Base-by-base conservation (phyloP, 2,329 filamentous ascomycete species). In the Alternaria ethzedia region DNA sequence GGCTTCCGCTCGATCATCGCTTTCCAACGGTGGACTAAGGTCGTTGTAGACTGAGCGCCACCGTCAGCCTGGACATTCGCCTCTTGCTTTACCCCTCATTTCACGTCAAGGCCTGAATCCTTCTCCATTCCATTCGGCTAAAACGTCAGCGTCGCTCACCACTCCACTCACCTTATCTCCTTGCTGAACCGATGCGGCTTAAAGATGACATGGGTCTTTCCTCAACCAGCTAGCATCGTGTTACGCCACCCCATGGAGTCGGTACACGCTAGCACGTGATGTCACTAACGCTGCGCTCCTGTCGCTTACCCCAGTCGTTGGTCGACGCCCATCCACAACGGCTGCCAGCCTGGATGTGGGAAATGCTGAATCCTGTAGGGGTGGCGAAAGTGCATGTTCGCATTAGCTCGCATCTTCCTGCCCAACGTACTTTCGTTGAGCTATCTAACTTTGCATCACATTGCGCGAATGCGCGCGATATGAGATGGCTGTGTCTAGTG, bases 301-400 rank as follows among this genome's bases (percentile, higher is more conserved):
- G 26, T 59, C 57, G 61, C 56, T 60, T 51, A 58, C 20, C 45
- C 52, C 20, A 36, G 36, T 45, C 45, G 17, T 15, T 41, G 30
- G 49, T 30, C 9, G 23, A 52, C 28, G 32, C 41, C 10, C 20
- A 36, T 23, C 17, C 36, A 45, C 57, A 52, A 26, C 21, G 46
- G 56, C 56, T 25, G 28, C 60, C 56, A 56, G 32, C 41, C 57
- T 63, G 46, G 13, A 63, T 63, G n/a, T 51, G 51, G 51, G 36
- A 46, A 60, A 63, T 52, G 51, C 45, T 63, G 4, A 21, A 15
- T n/a, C 25, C n/a, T 23, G 4, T 28, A 21, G 25, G 21, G 13
- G 30, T 58, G 47, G 46, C n/a, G 12, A 45, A 30, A 43, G 20
- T 50, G 44, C 49, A 50, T 4, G 26, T 41, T 20, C 15, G 43